Evolutionary conservation across 2,329 filamentous ascomycete species (phyloP).

Genomic region (Talaromyces sp.): DNA sequence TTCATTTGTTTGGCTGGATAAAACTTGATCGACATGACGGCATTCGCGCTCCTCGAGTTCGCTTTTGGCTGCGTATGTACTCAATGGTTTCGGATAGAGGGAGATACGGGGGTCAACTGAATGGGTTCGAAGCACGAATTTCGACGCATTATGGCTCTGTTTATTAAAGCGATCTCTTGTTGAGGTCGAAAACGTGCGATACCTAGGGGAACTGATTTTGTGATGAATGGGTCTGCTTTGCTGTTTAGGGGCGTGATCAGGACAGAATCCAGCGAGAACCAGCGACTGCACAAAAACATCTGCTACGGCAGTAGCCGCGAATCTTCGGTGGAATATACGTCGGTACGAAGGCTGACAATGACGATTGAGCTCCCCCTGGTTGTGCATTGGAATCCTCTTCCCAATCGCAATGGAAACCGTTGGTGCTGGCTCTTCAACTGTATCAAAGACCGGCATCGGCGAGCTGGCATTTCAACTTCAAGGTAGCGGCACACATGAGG

Average conservation of each 20-base stretch:
- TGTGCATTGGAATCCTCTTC: constrained; percentile 4
- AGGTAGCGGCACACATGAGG: constrained; percentile 30
- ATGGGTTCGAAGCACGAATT: background rate
- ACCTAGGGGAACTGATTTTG: background rate
- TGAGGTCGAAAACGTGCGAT: background rate
- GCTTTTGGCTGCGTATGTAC: constrained; percentile 1
- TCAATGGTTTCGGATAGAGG: constrained; percentile 9
- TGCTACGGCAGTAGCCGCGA: constrained; percentile 40
- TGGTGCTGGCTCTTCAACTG: constrained; percentile 51
- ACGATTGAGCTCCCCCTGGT: background rate
- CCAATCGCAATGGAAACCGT: constrained; percentile 25
- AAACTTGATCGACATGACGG: background rate
- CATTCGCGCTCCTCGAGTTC: background rate
- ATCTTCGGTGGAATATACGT: constrained; percentile 23
- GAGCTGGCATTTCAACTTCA: constrained; percentile 56
- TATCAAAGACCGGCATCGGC: constrained; percentile 63
- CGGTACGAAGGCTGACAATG: background rate
- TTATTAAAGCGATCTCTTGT: background rate
- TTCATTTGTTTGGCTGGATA: background rate
- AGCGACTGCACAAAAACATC: constrained; percentile 54
- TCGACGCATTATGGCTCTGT: background rate
- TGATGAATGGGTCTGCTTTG: background rate
- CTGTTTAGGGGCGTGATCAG: constrained; percentile 42
- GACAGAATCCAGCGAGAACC: constrained; percentile 51
- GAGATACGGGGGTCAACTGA: background rate